Base-by-base conservation (phyloP, 768 basidiomycete genomes). In the Postia placenta region DNA sequence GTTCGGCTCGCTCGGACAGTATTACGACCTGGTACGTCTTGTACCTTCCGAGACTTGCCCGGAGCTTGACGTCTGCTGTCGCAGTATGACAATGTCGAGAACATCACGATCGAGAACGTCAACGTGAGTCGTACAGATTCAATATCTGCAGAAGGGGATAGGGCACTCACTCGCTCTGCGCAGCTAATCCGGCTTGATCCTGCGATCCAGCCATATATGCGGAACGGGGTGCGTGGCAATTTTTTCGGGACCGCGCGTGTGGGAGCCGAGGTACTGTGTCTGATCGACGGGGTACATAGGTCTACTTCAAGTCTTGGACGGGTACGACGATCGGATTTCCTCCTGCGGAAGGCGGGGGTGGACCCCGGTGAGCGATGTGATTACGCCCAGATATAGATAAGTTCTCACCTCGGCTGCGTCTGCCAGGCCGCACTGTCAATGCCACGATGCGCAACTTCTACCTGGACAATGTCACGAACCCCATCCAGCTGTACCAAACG, bases 1-100 rank as follows among this genome's bases (percentile, higher is more conserved):
- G 1, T 75, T 81, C 56, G 79, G 79, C 14, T 80, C 79, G 22
- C 61, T 83, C 14, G 80, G 77, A 14, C 78, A 81, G 62, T 82
- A 80, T 52, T 67, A 66, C 9, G 68, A 78, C 48, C 52, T 79
- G 60, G 78, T 80, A 51, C 50, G 58, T 49, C 7, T 64, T 42
- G 28, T 30, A 36, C 27, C 15, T 6, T 42, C n/a, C 23, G 2
- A 9, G 23, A 30, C 1, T 4, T 11, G 19, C 39, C 20, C 37
- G 26, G 20, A 38, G 6, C 6, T 17, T 24, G 25, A 41, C 36
- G 38, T 26, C 19, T 15, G n/a, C 11, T 27, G 9, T 4, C 28
- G 36, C 49, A 81, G 78, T 67, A 66, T n/a, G 80, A 83, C 57
- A 73, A 70, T 38, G 79, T 81, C 4, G 61, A 69, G 45, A 74